Base-by-base conservation (phyloP, 306 rosid species). In the Myrica gale region DNA sequence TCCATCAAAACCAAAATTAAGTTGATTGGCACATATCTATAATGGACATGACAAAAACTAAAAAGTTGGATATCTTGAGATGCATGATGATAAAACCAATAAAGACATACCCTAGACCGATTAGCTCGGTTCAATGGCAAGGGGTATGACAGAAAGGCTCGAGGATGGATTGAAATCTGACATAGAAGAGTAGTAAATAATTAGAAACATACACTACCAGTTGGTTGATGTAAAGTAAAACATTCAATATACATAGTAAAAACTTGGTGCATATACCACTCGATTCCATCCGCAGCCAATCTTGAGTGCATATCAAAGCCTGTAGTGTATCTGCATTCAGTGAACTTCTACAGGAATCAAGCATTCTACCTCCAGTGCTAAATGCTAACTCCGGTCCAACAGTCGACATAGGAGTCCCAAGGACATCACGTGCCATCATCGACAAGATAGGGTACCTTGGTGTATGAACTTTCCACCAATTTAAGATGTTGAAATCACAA, bases 391-490 rank as follows among this genome's bases (percentile, higher is more conserved):
- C 97, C 4, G 92, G 89, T 51, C 89, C 83, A 80, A 88, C 69
- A 26, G 91, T 96, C n/a, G 99, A 92, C 96, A 96, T 92, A 43
- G 99, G 99, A 81, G 97, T 90, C 57, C 94, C 99, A 6, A 96
- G 91, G 78, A 96, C 90, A 74, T 96, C 98, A 10, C 96, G 93
- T 6, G 97, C 99, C 97, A 92, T 90, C 97, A 89, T 95, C 20
- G 97, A 95, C 91, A 95, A 80, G 62, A 95, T 90, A 5, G 99
- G 97, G 80, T 95, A 95, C 86, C 97, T 90, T 15, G 98, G 99
- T n/a, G 85, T 89, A 88, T 96, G 98, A 69, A 96, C 97, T 82
- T 87, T 90, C 98, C 98, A 96, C 99, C 99, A 90, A 78, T 96
- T 96, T 76, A 96, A 78, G 71, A 96, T 80, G 84, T 88, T 87